Evolutionary conservation across 345 rosid species (phyloP).

Genomic region (Iberis pinnata): DNA sequence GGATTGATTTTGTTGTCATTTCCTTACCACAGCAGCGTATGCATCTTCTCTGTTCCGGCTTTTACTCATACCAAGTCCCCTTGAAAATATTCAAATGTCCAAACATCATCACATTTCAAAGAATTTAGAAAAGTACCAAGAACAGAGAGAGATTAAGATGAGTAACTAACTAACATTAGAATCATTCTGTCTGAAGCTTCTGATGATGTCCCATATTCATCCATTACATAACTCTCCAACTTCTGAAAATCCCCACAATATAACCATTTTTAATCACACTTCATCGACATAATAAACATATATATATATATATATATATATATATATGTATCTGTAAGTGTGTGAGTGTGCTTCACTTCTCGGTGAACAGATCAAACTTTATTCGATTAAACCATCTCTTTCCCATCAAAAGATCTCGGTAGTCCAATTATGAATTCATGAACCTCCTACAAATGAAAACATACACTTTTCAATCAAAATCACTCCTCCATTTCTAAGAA

Average conservation of each 20-base stretch:
- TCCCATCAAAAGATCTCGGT: slow-evolving; percentile 72
- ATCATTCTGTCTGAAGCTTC: slow-evolving; percentile 69
- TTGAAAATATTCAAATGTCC: slow-evolving; percentile 38
- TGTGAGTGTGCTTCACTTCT: slow-evolving; percentile 37
- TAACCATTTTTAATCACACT: slow-evolving; percentile 1
- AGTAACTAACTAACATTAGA: slow-evolving; percentile 47
- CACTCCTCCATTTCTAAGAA: background rate
- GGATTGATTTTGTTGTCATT: slow-evolving; percentile 8
- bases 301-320: no score
- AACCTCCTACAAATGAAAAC: slow-evolving; percentile 55
- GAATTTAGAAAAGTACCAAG: background rate
- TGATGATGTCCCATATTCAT: slow-evolving; percentile 78
- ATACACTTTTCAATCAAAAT: background rate
- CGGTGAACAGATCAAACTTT: slow-evolving; percentile 70
- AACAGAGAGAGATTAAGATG: background rate
- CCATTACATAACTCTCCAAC: slow-evolving; percentile 86
- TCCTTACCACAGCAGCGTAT: slow-evolving; percentile 80
- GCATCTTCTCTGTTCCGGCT: slow-evolving; percentile 60
- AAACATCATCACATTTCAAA: slow-evolving; percentile 14
- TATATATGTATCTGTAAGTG: background rate
- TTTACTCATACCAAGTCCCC: slow-evolving; percentile 59
- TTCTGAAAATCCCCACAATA: slow-evolving; percentile 37
- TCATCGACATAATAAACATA: no score
- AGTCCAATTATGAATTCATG: slow-evolving; percentile 84
- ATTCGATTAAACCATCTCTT: slow-evolving; percentile 73